Base-by-base conservation (phyloP, 257 asterid species). In the Leonotis leonurus region DNA sequence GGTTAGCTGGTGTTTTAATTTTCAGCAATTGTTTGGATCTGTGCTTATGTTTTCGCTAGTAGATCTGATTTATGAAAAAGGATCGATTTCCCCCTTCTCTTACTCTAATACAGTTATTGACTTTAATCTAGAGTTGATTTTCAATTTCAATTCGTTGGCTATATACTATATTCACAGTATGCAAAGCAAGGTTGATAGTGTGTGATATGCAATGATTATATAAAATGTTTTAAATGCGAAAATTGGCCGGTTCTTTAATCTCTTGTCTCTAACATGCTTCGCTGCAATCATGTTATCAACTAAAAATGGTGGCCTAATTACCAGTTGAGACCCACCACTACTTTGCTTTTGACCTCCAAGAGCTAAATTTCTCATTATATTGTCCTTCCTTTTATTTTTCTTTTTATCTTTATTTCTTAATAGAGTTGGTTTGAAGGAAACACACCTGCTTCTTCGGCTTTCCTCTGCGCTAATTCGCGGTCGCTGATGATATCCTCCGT, bases 361-460 rank as follows among this genome's bases (percentile, higher is more conserved):
- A 64, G 45, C 9, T 44, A 5, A 49, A 30, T 29, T 33, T 37
- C 27, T 11, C 9, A 2, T 46, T 40, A 29, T 21, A 18, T 32
- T 30, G 0, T 21, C 33, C 1, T 14, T 13, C 10, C 22, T 6
- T 52, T 44, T 46, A 39, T 12, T 21, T 22, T 30, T 11, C 22
- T n/a, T 55, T 37, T 40, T 35, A 8, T n/a, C 7, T 30, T 30
- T 16, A 4, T 33, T 41, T 27, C 2, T 49, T 3, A 2, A 1
- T 2, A 29, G 25, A 53, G 44, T 5, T 1, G 16, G 10, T 4
- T 36, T 20, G 1, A 37, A n/a, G n/a, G 27, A 0, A 39, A 39
- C 64, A 14, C 72, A 88, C 95, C 95, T 75, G 95, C 83, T 84
- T 84, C 90, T 11, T 85, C 94, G n/a, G 97, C 91, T 82, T 86